These are phyloP conservation scores for Hypoxylon intermedium DNA, from an alignment of 495 filamentous ascomycete species.

Conservation along the genomic window DNA sequence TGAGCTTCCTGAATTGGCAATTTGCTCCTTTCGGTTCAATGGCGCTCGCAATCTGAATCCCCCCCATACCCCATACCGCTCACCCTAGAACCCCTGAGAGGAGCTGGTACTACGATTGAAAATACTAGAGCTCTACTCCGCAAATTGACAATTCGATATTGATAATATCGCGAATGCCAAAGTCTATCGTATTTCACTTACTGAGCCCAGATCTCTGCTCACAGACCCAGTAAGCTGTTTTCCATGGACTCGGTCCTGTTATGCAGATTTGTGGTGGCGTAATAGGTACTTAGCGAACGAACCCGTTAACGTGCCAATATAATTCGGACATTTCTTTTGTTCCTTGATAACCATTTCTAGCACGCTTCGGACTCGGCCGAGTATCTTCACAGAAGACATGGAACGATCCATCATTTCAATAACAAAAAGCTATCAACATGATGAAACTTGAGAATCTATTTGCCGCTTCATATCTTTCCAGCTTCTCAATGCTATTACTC, in stretches of 20 bases:
- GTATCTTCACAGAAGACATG: neutral
- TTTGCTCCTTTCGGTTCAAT: slow-evolving; percentile 38
- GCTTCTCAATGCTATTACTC: too few relatives aligned
- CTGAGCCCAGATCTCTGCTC: neutral
- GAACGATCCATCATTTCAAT: neutral
- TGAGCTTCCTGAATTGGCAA: slow-evolving; percentile 36
- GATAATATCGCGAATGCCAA: slow-evolving; percentile 10
- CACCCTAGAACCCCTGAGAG: slow-evolving; percentile 14
- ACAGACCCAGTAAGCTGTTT: slow-evolving; percentile 11
- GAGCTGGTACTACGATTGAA: slow-evolving; percentile 4
- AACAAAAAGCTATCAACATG: too few relatives aligned
- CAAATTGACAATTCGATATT: slow-evolving; percentile 16
- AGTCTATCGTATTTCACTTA: slow-evolving; percentile 1
- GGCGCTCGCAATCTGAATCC: slow-evolving; percentile 29
- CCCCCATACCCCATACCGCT: slow-evolving; percentile 21
- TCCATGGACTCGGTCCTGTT: slow-evolving; percentile 27
- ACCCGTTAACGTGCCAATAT: neutral
- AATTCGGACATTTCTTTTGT: slow-evolving; percentile 31
- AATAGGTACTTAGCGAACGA: slow-evolving; percentile 10
- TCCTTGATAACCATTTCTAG: slow-evolving; percentile 15
- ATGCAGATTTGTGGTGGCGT: slow-evolving; percentile 8
- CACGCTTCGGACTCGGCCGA: slow-evolving; percentile 17
- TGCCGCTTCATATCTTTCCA: too few relatives aligned
- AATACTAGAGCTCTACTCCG: slow-evolving; percentile 22
- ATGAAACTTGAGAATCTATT: too few relatives aligned